Percentiles rank a stretch among this genome's conserved stretches.
phyloP scores from a whole-genome alignment of 129 eudicot genomes.

The Apium graveolens region DNA sequence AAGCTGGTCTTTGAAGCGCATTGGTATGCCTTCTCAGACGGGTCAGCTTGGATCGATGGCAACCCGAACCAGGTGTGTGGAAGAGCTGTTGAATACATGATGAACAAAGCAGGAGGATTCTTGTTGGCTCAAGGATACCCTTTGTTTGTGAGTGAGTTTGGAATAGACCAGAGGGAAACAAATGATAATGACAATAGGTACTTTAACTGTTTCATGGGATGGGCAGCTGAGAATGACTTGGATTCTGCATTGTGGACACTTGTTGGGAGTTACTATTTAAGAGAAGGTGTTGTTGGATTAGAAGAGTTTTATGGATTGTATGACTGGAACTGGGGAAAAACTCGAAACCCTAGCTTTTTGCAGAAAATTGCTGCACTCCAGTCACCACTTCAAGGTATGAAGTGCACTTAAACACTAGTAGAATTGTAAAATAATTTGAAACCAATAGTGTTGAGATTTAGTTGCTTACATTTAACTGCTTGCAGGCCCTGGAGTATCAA shows the following conservation, averaged over 20 bases:
- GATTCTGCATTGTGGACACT: slow-evolving; percentile 93
- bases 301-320: slow-evolving; percentile 72
- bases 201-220: slow-evolving; percentile 66
- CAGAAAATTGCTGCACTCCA: slow-evolving; percentile 56
- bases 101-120: slow-evolving; percentile 45
- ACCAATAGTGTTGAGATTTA: neutral
- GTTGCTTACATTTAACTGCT: neutral
- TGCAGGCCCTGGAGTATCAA: slow-evolving; percentile 69
- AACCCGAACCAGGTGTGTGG: slow-evolving; percentile 76
- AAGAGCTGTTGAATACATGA: slow-evolving; percentile 28
- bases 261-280: slow-evolving; percentile 69
- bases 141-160: slow-evolving; percentile 83
- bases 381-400: slow-evolving; percentile 58
- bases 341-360: slow-evolving; percentile 55
- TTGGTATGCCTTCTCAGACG: slow-evolving; percentile 71
- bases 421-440: neutral
- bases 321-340: slow-evolving; percentile 60
- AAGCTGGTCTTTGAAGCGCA: slow-evolving; percentile 74
- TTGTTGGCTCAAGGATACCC: slow-evolving; percentile 77
- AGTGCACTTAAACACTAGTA: neutral
- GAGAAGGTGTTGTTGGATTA: slow-evolving; percentile 70
- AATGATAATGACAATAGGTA: slow-evolving; percentile 73
- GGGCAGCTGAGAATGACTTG: slow-evolving; percentile 73
- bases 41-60: slow-evolving; percentile 51
- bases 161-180: slow-evolving; percentile 62